Evolutionary conservation across 768 basidiomycete genomes (phyloP), one percentile per base, ranked within the genome.

Genomic region (Mycena indigotica): DNA sequence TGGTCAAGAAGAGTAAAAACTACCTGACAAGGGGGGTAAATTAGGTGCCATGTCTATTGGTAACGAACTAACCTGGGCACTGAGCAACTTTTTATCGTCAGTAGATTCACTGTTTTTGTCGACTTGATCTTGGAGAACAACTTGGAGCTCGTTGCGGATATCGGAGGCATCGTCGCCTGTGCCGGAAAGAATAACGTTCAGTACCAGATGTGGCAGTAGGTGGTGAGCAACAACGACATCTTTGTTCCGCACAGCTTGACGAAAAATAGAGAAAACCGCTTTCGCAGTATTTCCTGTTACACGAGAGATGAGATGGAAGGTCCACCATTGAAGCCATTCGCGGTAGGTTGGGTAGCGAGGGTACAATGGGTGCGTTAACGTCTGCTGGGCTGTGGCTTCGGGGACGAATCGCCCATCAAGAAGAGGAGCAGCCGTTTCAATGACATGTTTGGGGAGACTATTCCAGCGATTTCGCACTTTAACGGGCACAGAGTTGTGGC

Each of bases 1-100:
- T 98, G 95, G 68, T 99, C 97, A 69, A 99, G 84, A 26, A 99
- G 81, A 75, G 88, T 88, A 70, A 99, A 99, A 21, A 98, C 85
- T 8, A 87, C 92, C 95, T 98, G 55, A 5, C 38, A n/a, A 28
- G 46, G 41, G 39, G 48, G 29, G 58, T 13, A 57, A 50, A 50
- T 30, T 26, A 38, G 17, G n/a, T n/a, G n/a, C n/a, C n/a, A n/a
- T n/a, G n/a, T n/a, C n/a, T n/a, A n/a, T n/a, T n/a, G n/a, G n/a
- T n/a, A n/a, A n/a, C n/a, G n/a, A 24, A 50, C 1, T 12, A 16
- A 95, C 96, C 80, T 98, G 95, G n/a, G 97, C 95, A 69, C 95
- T 93, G 28, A 97, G 81, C 3, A 93, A 73, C 59, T 89, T 89
- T 69, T 94, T 94, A 71, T 97, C 95, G 2, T 81, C 72, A 2